Percentiles rank a stretch among this genome's conserved stretches.
Conservation (phyloP, 2,329 filamentous ascomycete species). For the Penicillium sp. region DNA sequence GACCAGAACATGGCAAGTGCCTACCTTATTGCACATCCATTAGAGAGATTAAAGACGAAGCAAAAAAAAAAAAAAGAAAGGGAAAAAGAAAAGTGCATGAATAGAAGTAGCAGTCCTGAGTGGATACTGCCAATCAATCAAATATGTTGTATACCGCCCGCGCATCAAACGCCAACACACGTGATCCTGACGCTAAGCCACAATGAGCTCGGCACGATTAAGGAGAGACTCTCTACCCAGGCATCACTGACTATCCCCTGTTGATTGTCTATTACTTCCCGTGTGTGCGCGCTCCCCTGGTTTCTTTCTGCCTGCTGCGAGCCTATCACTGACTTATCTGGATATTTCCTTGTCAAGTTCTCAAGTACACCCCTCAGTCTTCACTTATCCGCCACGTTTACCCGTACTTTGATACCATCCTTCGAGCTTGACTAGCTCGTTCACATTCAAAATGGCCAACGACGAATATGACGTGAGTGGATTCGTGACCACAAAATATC, state of each 20-base stretch:
- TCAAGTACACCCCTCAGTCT: slow-evolving; percentile 1
- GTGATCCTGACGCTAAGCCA: slow-evolving; percentile 17
- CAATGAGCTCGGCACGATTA: slow-evolving; percentile 13
- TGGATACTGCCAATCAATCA: slow-evolving; percentile 1
- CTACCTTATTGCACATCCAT: background rate
- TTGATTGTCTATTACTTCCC: slow-evolving; percentile 16
- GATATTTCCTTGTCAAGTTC: background rate
- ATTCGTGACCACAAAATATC: background rate
- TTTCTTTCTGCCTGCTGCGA: background rate
- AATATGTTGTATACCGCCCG: slow-evolving; percentile 9
- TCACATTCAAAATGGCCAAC: slow-evolving; percentile 75
- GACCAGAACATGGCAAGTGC: background rate
- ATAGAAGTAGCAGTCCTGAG: background rate
- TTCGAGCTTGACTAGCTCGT: slow-evolving; percentile 19
- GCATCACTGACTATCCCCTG: slow-evolving; percentile 22
- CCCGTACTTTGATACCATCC: slow-evolving; percentile 19
- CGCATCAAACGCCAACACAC: slow-evolving; percentile 11
- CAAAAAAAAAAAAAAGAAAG: too few relatives aligned
- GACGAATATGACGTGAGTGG: slow-evolving; percentile 97
- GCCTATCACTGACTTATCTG: background rate
- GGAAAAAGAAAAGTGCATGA: background rate
- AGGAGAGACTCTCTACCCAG: slow-evolving; percentile 22
- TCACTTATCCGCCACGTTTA: slow-evolving; percentile 6
- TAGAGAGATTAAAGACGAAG: background rate
- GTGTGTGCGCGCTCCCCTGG: slow-evolving; percentile 3